These are phyloP conservation scores for Globisporangium mamillatum DNA, from an alignment of 352 stramenopile species.

Conservation along the genomic window DNA sequence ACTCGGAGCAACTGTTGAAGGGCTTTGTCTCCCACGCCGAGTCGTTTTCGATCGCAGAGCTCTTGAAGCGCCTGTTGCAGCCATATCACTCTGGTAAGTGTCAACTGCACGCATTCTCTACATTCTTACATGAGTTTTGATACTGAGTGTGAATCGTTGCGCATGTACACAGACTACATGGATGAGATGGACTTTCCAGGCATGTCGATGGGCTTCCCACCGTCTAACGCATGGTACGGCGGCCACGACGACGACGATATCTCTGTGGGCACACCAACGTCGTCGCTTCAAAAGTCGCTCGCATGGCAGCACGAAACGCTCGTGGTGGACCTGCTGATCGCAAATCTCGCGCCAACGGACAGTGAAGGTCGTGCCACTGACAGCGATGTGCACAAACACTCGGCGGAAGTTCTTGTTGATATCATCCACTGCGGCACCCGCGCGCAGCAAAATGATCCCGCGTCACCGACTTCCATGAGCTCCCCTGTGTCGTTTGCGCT, in stretches of 20 bases:
- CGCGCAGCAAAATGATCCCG: conserved; percentile 65
- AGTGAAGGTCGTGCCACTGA: conserved; percentile 34
- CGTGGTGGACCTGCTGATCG: conserved; percentile 67
- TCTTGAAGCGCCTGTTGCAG: conserved; percentile 82
- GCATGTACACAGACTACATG: conserved; percentile 57
- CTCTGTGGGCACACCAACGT: conserved; percentile 57
- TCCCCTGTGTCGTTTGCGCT: conserved; percentile 64
- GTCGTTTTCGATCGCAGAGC: conserved; percentile 79
- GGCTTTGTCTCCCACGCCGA: conserved; percentile 64
- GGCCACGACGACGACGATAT: conserved; percentile 73
- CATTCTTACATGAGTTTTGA: background rate
- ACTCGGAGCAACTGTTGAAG: conserved; percentile 65
- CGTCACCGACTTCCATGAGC: conserved; percentile 51
- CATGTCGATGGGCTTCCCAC: conserved; percentile 70
- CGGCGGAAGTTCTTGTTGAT: conserved; percentile 76
- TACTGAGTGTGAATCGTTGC: background rate
- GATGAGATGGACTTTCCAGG: conserved; percentile 86
- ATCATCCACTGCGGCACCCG: conserved; percentile 84
- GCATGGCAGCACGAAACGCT: conserved; percentile 70
- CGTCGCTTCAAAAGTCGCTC: conserved; percentile 61
- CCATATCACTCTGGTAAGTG: conserved; percentile 63
- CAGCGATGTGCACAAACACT: conserved; percentile 84
- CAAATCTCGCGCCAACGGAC: conserved; percentile 40
- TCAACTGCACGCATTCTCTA: background rate
- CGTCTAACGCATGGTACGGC: conserved; percentile 72